Evolutionary conservation across 1,284 basidiomycete species (phyloP).

Genomic region (Puccinia brachypodii): DNA sequence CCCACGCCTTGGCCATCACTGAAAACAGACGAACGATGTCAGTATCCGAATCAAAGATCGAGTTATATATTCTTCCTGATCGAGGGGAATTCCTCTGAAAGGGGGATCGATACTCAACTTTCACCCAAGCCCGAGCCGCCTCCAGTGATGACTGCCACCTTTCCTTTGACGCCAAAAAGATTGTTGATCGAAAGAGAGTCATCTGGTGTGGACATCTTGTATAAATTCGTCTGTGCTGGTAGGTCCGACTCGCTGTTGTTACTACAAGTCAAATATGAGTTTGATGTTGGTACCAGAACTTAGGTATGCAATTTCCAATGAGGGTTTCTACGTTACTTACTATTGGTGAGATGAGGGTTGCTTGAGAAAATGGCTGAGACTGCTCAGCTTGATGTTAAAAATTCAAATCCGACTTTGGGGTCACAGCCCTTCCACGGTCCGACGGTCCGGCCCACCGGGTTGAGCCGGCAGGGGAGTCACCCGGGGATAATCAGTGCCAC

Average conservation of each 20-base stretch:
- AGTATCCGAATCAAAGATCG: not conserved
- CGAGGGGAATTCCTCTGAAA: not conserved
- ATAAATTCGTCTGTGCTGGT: not conserved
- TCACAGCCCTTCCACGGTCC: too few species aligned
- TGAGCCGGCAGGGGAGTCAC: too few species aligned
- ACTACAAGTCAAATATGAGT: not conserved
- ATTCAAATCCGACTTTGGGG: too few species aligned
- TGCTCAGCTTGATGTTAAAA: too few species aligned
- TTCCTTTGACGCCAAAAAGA: constrained; percentile 39
- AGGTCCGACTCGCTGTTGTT: not conserved
- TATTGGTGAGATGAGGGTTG: too few species aligned
- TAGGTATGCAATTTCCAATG: too few species aligned
- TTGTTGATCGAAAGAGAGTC: constrained; percentile 29
- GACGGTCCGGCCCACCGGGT: too few species aligned
- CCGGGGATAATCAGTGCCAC: too few species aligned
- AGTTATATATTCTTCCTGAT: not conserved
- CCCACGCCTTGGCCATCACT: constrained; percentile 49
- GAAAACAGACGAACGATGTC: not conserved
- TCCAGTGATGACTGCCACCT: constrained; percentile 47
- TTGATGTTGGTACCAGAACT: too few species aligned
- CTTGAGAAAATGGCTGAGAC: too few species aligned
- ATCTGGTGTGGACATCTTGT: constrained; percentile 1
- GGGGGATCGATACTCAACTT: constrained; percentile 41
- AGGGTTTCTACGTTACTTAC: too few species aligned
- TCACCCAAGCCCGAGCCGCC: constrained; percentile 48